phyloP scores from a whole-genome alignment of 257 asterid genomes.

The Nicotiana knightiana region DNA sequence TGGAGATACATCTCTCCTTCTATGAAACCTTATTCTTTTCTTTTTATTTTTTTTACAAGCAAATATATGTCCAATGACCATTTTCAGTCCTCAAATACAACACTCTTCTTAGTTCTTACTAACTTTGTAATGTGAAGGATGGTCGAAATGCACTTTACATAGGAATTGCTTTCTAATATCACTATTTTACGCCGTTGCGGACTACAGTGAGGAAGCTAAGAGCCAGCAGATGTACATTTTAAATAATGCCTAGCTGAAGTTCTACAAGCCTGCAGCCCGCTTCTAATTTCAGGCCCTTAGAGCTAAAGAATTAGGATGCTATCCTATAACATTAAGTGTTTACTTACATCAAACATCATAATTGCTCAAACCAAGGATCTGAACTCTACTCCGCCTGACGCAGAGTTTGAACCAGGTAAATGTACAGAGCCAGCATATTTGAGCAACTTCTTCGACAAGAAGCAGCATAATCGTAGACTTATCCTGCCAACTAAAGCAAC shows the following conservation, averaged over 20 bases:
- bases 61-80: not conserved
- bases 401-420: not conserved
- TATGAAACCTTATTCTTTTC: not conserved
- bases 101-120: not conserved
- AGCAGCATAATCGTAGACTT: not conserved
- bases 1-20: not conserved
- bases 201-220: not conserved
- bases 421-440: not conserved
- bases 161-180: not conserved
- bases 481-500: not conserved
- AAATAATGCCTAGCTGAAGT: not conserved
- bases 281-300: not conserved
- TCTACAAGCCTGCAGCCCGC: not conserved
- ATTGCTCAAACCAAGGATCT: not conserved
- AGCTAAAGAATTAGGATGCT: not conserved
- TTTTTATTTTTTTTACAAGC: not conserved
- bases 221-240: not conserved
- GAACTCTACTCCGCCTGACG: not conserved
- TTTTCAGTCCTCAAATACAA: not conserved
- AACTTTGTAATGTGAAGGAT: not conserved
- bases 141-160: not conserved
- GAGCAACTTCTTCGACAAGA: not conserved
- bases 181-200: not conserved
- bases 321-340: not conserved
- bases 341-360: not conserved